Evolutionary conservation across 805 yeast species (phyloP), one percentile per base, ranked within the genome.

Genomic region (Candida odintsovae): DNA sequence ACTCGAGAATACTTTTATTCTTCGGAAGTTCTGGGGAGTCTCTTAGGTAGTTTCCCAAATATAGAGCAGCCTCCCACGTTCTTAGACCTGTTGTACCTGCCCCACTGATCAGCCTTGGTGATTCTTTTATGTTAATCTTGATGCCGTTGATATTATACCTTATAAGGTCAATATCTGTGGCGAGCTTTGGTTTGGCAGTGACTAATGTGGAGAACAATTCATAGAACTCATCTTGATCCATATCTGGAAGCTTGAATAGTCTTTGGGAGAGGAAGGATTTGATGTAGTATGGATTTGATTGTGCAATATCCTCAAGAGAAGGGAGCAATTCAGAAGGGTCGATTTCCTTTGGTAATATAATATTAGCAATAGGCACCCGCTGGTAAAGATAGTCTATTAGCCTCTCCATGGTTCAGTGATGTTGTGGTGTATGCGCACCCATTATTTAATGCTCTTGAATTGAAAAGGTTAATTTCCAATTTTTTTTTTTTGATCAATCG

Each of bases 31-130:
- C 33, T 6, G 25, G 19, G 9, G 47, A 38, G 4, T 46, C 40
- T 0, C 50, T 51, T 15, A 86, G 53, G 54, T 67, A 83, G 35
- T 80, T 72, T 1, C 84, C 68, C 8, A 92, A 64, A 44, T 71
- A 87, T 7, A 86, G 54, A 0, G 96, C 85, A 3, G 96, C 97
- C 59, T 89, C 97, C 98, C 97, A 90, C 0, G 97, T 92, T 37
- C 97, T 69, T 45, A 80, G 66, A 0, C 97, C 97, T 0, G 97
- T 92, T 1, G 95, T 83, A 6, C 95, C 95, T n/a, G 67, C 60
- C 1, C 87, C 88, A 33, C 86, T 76, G 13, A 86, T 77, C 44
- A 85, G 50, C 45, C 73, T 69, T 0, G 90, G 92, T 0, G 78
- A 72, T 56, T 86, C 94, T 48, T 65, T 66, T 3, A 84, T 75